Conservation (phyloP, 2,329 filamentous ascomycete species). For the Sporothrix dimorphospora region DNA sequence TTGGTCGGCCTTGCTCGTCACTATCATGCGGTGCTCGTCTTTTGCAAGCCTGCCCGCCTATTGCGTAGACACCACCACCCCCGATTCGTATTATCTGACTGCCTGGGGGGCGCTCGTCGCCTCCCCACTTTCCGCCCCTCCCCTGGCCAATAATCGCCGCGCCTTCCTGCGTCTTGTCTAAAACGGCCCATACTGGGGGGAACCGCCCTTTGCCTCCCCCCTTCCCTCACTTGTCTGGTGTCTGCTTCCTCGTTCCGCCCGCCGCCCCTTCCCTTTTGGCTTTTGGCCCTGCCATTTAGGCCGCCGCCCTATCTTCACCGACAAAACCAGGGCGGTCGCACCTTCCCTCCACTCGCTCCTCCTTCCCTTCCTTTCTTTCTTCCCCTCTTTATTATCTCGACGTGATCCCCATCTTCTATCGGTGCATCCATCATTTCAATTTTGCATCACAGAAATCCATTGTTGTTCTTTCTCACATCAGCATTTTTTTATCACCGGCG, state of each 20-base stretch:
- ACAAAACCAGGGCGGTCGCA: conserved; percentile 28
- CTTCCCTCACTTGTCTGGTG: conserved; percentile 14
- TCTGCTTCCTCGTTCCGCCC: conserved; percentile 4
- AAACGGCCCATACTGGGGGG: conserved; percentile 20
- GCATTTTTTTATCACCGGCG: background rate
- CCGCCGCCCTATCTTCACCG: conserved; percentile 22
- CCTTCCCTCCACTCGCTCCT: conserved; percentile 20
- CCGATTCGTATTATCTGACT: conserved; percentile 24
- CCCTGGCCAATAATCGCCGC: conserved; percentile 27
- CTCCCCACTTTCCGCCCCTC: conserved; percentile 27
- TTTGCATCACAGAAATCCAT: background rate
- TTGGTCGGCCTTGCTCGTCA: background rate
- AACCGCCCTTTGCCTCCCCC: conserved; percentile 18
- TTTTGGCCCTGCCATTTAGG: background rate
- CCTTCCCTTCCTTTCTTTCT: conserved; percentile 9
- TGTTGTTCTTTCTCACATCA: background rate
- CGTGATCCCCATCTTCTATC: conserved; percentile 2
- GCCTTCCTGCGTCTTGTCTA: conserved; percentile 20
- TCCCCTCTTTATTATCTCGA: background rate
- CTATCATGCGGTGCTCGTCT: conserved; percentile 11
- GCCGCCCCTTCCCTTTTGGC: conserved; percentile 21
- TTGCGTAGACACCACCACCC: conserved; percentile 21
- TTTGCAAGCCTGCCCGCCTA: conserved; percentile 22
- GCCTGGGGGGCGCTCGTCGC: conserved; percentile 24
- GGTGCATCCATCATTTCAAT: background rate